Conservation (phyloP, 164 flowering plant species). For the Magnolia sinica region DNA sequence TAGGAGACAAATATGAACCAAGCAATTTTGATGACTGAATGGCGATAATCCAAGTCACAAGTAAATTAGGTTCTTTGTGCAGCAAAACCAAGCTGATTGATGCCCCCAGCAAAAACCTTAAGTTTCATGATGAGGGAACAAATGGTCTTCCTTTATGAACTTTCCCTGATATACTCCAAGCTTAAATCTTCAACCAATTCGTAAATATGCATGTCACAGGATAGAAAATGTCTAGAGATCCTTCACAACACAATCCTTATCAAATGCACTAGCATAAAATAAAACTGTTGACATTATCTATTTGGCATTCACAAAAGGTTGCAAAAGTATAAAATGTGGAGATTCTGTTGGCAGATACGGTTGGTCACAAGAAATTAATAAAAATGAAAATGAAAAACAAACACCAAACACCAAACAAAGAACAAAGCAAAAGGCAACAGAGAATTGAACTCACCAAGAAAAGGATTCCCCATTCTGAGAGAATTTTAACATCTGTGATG, state of each 20-base stretch:
- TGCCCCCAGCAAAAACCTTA: not conserved
- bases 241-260: not conserved
- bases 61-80: not conserved
- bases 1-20: not conserved
- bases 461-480: constrained; percentile 98
- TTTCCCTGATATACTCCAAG: not conserved
- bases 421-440: not conserved
- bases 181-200: not conserved
- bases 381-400: not conserved
- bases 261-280: not conserved
- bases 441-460: constrained; percentile 68
- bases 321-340: not conserved
- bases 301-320: not conserved
- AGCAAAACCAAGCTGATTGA: not conserved
- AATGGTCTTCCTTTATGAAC: not conserved
- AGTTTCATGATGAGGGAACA: not conserved
- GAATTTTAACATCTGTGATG: constrained; percentile 88
- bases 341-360: no score
- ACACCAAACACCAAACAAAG: not conserved
- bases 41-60: not conserved
- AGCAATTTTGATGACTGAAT: not conserved
- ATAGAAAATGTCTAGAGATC: not conserved
- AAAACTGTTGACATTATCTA: not conserved
- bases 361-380: not conserved
- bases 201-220: not conserved